Percentiles rank a stretch among this genome's conserved stretches.
phyloP scores from a whole-genome alignment of 2,329 filamentous ascomycete genomes.

The Onygenales sp. region DNA sequence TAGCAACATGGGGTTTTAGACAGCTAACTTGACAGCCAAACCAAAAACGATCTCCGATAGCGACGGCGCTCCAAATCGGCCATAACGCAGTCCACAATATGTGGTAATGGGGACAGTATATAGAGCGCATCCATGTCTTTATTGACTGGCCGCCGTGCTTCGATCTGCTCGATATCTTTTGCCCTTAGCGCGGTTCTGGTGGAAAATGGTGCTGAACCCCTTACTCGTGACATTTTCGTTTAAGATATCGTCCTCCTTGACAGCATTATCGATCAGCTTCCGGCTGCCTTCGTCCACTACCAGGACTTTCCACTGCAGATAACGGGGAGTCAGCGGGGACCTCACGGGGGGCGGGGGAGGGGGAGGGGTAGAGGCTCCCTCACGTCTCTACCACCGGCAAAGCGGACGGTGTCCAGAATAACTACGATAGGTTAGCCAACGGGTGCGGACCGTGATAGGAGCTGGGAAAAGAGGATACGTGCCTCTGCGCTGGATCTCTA shows the following conservation, averaged over 20 bases:
- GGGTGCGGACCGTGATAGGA: neutral
- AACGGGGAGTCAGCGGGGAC: slow-evolving; percentile 19
- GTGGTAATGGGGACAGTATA: slow-evolving; percentile 71
- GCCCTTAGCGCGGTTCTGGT: slow-evolving; percentile 7
- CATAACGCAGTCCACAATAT: slow-evolving; percentile 88
- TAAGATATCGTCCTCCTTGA: slow-evolving; percentile 93
- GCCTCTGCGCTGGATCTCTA: slow-evolving; percentile 76
- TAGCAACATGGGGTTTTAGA: neutral
- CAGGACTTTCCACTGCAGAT: slow-evolving; percentile 82
- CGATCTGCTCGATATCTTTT: slow-evolving; percentile 86
- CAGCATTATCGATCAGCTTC: slow-evolving; percentile 80
- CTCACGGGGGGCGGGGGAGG: slow-evolving; percentile 15
- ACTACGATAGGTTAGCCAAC: slow-evolving; percentile 36
- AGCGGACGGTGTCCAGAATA: slow-evolving; percentile 63
- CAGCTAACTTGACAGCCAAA: slow-evolving; percentile 66
- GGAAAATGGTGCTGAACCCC: slow-evolving; percentile 21
- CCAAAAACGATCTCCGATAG: slow-evolving; percentile 68
- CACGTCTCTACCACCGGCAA: slow-evolving; percentile 74
- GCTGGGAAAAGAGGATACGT: slow-evolving; percentile 22
- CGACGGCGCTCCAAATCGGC: slow-evolving; percentile 79
- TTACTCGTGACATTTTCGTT: slow-evolving; percentile 92
- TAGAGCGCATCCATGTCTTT: slow-evolving; percentile 92
- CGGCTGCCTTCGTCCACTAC: slow-evolving; percentile 77
- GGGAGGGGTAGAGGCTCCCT: slow-evolving; percentile 16
- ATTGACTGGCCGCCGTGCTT: slow-evolving; percentile 72